These are phyloP conservation scores for Coffea canephora DNA, from an alignment of 257 asterid genomes.

Conservation along the genomic window DNA sequence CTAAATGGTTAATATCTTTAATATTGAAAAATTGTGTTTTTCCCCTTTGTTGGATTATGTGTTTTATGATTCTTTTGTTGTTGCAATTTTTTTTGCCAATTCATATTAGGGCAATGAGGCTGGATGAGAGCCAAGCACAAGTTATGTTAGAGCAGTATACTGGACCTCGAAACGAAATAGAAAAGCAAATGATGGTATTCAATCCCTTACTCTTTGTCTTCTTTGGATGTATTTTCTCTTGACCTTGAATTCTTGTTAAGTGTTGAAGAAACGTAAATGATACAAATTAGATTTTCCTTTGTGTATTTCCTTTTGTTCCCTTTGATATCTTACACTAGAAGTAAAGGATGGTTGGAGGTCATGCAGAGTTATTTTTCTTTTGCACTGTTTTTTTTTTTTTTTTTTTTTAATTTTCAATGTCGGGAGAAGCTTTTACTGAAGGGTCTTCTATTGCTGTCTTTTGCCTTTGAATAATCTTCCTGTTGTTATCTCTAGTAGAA, in stretches of 20 bases:
- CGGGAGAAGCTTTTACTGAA: not conserved
- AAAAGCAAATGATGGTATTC: constrained; percentile 77
- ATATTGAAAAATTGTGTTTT: constrained; percentile 13
- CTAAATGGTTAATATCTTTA: constrained; percentile 71
- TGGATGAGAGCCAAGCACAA: constrained; percentile 58
- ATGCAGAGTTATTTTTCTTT: not conserved
- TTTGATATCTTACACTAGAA: not conserved
- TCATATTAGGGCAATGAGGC: constrained; percentile 65
- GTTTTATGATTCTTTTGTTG: constrained; percentile 19
- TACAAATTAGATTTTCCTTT: not conserved
- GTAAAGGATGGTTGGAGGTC: not conserved
- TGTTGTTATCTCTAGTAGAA: not conserved
- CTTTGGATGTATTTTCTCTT: not conserved
- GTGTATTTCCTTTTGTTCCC: too few species aligned
- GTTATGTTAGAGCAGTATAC: constrained; percentile 55
- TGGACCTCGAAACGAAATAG: constrained; percentile 81
- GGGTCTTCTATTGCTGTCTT: not conserved
- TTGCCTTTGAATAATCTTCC: not conserved
- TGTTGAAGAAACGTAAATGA: constrained; percentile 5
- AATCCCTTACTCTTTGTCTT: constrained; percentile 2
- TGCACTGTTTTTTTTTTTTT: not conserved
- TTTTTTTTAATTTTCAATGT: not conserved
- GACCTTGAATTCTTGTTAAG: constrained; percentile 8
- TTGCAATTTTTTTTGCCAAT: constrained; percentile 15
- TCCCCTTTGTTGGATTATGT: constrained; percentile 12